Evolutionary conservation across 257 asterid species (phyloP), one percentile per base, ranked within the genome.

Genomic region (Lithospermum erythrorhizon): DNA sequence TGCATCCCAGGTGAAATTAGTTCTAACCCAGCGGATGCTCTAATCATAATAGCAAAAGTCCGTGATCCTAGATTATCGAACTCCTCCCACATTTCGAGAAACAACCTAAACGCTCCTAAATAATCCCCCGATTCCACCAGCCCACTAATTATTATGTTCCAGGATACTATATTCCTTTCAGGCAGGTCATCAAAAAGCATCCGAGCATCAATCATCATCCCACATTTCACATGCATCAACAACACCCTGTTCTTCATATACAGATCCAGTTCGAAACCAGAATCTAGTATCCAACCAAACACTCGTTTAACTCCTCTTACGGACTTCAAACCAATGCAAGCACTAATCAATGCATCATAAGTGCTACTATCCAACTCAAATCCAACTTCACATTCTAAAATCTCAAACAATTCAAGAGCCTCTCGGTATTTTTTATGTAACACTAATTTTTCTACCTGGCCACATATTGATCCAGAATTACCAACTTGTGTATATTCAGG

Each of bases 131-230:
- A 65, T 27, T 85, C 94, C 53, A 85, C 86, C 48, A 87, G 82
- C 24, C 94, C 95, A 41, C 81, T 80, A 9, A 87, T 68, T 17
- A 90, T 85, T 16, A 73, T 87, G 63, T 79, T 85, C 95, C 97
- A 90, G 3, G 97, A 78, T 58, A 79, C 79, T 62, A 67, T 65
- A 61, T 85, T 83, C 62, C 80, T 82, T 21, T 82, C 78, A 0
- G 84, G 89, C 86, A 90, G 82, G 22, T 79, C 83, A 18, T 82
- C 89, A 30, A 90, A 85, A 76, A 83, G 37, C 59, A 58, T 68
- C 57, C 78, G 90, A 3, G 97, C 96, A 70, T 87, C 95, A 51
- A 80, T 70, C 88, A 83, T 83, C 98, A 85, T 87, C 72, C 85
- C 78, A 59, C 98, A 87, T 75, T 73, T 87, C 53, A 85, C 83